These are phyloP conservation scores for Colletotrichum sp. DNA, from an alignment of 2,329 filamentous ascomycete species.

Conservation along the genomic window DNA sequence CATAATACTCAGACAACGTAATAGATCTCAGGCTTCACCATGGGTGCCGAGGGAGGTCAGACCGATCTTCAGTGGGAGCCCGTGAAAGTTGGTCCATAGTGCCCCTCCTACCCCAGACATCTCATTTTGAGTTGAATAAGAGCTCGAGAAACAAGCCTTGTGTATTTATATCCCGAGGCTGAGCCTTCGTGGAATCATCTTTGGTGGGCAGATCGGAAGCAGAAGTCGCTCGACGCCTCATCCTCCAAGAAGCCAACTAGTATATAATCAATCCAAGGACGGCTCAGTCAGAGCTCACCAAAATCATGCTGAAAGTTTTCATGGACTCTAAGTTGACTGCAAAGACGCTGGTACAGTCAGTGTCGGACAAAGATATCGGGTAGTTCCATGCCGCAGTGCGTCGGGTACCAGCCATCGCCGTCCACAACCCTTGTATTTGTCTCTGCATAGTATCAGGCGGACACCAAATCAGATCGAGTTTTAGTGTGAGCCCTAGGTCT, in stretches of 20 bases:
- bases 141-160: background rate
- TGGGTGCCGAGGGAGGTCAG: background rate
- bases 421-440: background rate
- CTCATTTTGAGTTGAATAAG: background rate
- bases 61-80: background rate
- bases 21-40: background rate
- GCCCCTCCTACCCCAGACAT: background rate
- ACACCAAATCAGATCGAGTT: too few relatives aligned
- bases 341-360: background rate
- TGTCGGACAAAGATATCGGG: background rate
- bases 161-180: background rate
- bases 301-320: too few relatives aligned
- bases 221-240: background rate
- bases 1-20: background rate
- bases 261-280: background rate
- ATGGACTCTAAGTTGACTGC: background rate
- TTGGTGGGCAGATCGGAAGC: background rate
- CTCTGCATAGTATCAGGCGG: background rate
- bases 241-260: background rate
- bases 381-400: background rate
- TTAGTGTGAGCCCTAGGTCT: background rate
- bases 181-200: background rate
- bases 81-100: background rate
- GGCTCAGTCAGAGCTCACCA: background rate
- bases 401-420: background rate